Evolutionary conservation across 2,329 filamentous ascomycete species (phyloP), one percentile per base, ranked within the genome.

Genomic region (Diaporthe capsici): DNA sequence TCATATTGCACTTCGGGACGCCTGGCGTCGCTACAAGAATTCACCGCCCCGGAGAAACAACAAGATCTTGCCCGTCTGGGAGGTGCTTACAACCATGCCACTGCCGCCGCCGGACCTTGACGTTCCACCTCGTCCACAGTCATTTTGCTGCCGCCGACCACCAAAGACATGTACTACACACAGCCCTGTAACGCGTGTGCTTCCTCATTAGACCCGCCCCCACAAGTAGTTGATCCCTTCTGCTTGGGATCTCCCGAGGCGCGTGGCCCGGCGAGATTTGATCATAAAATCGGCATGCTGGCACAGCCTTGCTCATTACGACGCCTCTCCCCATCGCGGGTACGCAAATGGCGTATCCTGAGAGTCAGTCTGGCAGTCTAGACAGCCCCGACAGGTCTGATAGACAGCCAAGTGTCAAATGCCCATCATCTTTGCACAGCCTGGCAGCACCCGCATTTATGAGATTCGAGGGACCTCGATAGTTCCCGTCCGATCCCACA

Each of bases 281-380:
- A 47, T 71, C 65, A 60, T 22, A 70, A 55, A n/a, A 17, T 20
- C 49, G 49, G 34, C 49, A 37, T 39, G 34, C 63, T 20, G 25
- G 65, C 55, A 70, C 74, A 57, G 74, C 71, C 71, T 63, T 70
- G 55, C 61, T 47, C 71, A 47, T 58, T 39, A 67, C 60, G 71
- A 74, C 74, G 63, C 71, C 71, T 65, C 70, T 67, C 25, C 63
- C 22, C 49, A 55, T 70, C 31, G 12, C 31, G 17, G 25, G 25
- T 68, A 68, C 65, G 34, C 28, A 67, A 67, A 49, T 22, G 20
- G 25, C 65, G 47, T 53, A 51, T 20, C 28, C 39, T 39, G 65
- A 53, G 7, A 20, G 28, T 12, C 60, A 28, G 25, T 22, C 60
- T 22, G 39, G 15, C 10, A n/a, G 57, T 15, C 37, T 34, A 39